Percentiles rank a stretch among this genome's conserved stretches.
Evolutionary conservation across 768 basidiomycete genomes (phyloP).

Genomic region (Mycena galopus): DNA sequence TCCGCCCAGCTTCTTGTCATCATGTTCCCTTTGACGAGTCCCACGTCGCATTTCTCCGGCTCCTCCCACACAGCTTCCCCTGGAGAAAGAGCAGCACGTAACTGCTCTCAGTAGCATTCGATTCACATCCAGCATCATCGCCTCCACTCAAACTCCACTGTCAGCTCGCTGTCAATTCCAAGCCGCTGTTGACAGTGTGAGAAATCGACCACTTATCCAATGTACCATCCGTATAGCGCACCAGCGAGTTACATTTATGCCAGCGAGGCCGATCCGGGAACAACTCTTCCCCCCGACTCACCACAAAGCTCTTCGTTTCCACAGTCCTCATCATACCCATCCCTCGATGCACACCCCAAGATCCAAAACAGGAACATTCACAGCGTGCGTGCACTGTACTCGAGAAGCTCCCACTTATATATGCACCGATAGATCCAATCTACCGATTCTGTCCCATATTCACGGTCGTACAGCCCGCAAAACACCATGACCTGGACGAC

Average conservation of each 20-base stretch:
- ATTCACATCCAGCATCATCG: too few relatives aligned
- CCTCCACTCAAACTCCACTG: too few relatives aligned
- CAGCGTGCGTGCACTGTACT: neutral
- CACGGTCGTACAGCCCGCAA: conserved; percentile 8
- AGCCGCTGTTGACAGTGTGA: too few relatives aligned
- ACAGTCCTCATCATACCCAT: conserved; percentile 7
- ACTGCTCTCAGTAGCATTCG: too few relatives aligned
- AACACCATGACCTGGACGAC: conserved; percentile 4
- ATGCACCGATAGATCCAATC: conserved; percentile 17
- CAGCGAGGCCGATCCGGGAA: conserved; percentile 1
- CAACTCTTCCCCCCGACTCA: neutral
- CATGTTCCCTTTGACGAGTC: too few relatives aligned
- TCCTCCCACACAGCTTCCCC: too few relatives aligned
- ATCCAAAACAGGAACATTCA: conserved; percentile 6
- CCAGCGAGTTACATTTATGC: conserved; percentile 29
- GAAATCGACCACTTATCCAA: neutral
- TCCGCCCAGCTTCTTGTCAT: too few relatives aligned
- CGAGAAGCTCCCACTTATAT: too few relatives aligned
- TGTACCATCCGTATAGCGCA: conserved; percentile 29
- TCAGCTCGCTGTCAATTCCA: too few relatives aligned
- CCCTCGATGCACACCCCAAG: conserved; percentile 1
- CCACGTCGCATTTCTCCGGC: too few relatives aligned
- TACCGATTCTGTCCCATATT: conserved; percentile 17
- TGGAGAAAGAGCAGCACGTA: too few relatives aligned
- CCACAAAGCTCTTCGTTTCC: neutral